A percentile compares a stretch with the other conserved stretches of the same genome.
Evolutionary conservation across 768 basidiomycete genomes (phyloP).

Genomic region (Kwoniella shandongensis): DNA sequence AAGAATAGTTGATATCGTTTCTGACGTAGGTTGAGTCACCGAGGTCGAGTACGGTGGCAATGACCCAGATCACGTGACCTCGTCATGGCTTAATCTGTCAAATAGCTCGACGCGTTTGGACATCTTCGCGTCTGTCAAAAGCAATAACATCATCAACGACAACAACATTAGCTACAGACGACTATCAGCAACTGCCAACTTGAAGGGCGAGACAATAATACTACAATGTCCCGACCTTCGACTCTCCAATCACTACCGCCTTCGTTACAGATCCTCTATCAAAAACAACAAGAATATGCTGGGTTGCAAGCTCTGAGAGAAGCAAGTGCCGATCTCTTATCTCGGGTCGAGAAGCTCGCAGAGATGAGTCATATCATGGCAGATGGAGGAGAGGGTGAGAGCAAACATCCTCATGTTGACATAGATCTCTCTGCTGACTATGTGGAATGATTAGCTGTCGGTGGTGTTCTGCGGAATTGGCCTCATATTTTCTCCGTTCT

Average conservation of each 20-base stretch:
- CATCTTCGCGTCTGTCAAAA: no score
- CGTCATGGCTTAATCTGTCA: no score
- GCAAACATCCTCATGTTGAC: neutral
- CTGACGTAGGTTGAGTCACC: no score
- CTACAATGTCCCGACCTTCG: conserved; percentile 9
- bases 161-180: no score
- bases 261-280: conserved; percentile 40
- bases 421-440: neutral
- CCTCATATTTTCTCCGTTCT: conserved; percentile 54
- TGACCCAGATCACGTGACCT: no score
- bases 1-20: no score
- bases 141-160: no score
- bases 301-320: conserved; percentile 49
- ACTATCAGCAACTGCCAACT: no score
- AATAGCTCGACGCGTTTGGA: no score
- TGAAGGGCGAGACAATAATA: no score
- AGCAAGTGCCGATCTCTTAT: conserved; percentile 44
- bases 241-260: conserved; percentile 30
- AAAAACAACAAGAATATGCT: conserved; percentile 55
- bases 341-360: conserved; percentile 51
- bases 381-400: conserved; percentile 54
- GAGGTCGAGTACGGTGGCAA: no score
- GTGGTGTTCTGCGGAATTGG: conserved; percentile 54
- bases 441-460: conserved; percentile 46
- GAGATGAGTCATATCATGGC: conserved; percentile 54